These are phyloP conservation scores for Brasenia schreberi DNA, from an alignment of 164 flowering plant genomes.

Conservation along the genomic window DNA sequence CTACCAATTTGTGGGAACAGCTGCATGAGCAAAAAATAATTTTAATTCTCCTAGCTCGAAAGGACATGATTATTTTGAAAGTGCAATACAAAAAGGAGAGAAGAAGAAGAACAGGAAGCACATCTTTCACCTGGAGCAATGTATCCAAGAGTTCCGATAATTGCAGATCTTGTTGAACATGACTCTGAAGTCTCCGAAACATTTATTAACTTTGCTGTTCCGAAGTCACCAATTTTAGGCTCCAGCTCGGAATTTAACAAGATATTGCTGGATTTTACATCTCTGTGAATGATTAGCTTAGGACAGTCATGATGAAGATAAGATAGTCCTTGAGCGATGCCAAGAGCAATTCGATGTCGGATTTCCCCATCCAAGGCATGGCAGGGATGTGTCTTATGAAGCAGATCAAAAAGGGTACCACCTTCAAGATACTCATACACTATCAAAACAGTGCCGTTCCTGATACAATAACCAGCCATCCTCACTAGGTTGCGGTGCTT, in stretches of 20 bases:
- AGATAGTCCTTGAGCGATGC: constrained; percentile 26
- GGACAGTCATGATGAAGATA: constrained; percentile 30
- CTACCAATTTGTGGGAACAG: background rate
- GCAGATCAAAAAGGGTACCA: constrained; percentile 18
- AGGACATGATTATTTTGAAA: background rate
- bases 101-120: background rate
- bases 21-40: background rate
- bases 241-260: constrained; percentile 24
- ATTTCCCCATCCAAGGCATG: constrained; percentile 13
- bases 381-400: constrained; percentile 8
- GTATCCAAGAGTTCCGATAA: constrained; percentile 21
- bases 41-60: background rate
- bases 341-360: constrained; percentile 15
- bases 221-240: constrained; percentile 27
- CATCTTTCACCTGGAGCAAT: constrained; percentile 17
- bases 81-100: background rate
- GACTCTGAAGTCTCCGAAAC: constrained; percentile 5
- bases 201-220: constrained; percentile 13
- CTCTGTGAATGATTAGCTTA: constrained; percentile 19
- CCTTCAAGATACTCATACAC: constrained; percentile 16
- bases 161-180: constrained; percentile 14
- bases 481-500: constrained; percentile 19
- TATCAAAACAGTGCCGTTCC: constrained; percentile 17
- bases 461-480: constrained; percentile 19
- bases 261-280: constrained; percentile 21